Conservation (phyloP, 2,329 filamentous ascomycete genomes). For the Coniochaeta prunicola region DNA sequence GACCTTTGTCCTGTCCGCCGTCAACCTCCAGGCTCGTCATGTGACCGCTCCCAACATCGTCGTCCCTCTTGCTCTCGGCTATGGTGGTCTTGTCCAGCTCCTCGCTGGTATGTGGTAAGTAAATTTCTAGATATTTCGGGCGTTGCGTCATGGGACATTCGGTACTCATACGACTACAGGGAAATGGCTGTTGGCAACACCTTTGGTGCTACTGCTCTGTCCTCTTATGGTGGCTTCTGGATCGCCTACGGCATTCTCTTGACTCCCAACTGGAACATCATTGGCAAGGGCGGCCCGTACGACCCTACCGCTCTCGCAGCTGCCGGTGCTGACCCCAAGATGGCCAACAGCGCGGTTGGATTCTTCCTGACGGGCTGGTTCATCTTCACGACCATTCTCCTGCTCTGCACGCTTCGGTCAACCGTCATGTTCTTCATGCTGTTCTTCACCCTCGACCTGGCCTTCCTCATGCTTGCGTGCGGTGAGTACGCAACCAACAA, state of each 20-base stretch:
- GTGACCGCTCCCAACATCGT: slow-evolving; percentile 58
- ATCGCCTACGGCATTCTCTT: slow-evolving; percentile 66
- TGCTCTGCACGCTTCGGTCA: slow-evolving; percentile 68
- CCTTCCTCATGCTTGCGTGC: slow-evolving; percentile 66
- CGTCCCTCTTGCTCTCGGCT: slow-evolving; percentile 62
- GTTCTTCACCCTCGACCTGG: slow-evolving; percentile 69
- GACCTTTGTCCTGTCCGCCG: slow-evolving; percentile 68
- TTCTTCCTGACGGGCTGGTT: slow-evolving; percentile 77
- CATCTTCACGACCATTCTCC: slow-evolving; percentile 72
- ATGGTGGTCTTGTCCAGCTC: slow-evolving; percentile 73
- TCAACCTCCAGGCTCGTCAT: slow-evolving; percentile 62
- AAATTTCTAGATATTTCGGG: not conserved
- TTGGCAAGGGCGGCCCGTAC: slow-evolving; percentile 37
- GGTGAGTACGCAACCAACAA: slow-evolving; percentile 51
- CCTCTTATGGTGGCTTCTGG: slow-evolving; percentile 83
- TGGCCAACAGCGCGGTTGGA: slow-evolving; percentile 55
- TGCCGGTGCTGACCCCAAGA: slow-evolving; percentile 23
- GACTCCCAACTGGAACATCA: slow-evolving; percentile 60
- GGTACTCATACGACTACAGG: slow-evolving; percentile 35
- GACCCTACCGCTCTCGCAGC: slow-evolving; percentile 3
- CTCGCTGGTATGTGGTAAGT: slow-evolving; percentile 79
- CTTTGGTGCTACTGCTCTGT: slow-evolving; percentile 74
- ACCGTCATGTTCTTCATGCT: slow-evolving; percentile 72
- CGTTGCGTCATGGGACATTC: too few species aligned
- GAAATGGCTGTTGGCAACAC: slow-evolving; percentile 86